Evolutionary conservation across 805 yeast species (phyloP).

Genomic region (Starmerella vaccinii): DNA sequence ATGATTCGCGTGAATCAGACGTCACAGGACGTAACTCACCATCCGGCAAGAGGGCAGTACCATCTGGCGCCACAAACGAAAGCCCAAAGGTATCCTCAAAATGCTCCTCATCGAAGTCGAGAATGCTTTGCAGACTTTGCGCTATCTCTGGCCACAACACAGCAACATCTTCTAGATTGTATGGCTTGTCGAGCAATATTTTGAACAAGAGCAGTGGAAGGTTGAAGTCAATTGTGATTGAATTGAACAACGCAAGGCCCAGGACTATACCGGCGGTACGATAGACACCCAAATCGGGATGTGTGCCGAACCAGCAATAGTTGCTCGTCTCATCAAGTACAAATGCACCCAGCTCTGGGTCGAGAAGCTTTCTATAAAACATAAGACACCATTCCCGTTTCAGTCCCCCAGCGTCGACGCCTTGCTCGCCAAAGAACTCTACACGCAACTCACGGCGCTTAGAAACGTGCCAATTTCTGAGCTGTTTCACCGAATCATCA

Average conservation of each 20-base stretch:
- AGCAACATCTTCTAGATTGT: constrained; percentile 52
- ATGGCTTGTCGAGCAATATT: constrained; percentile 47
- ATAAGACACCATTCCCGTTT: constrained; percentile 88
- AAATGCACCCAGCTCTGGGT: constrained; percentile 59
- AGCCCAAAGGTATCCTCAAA: constrained; percentile 44
- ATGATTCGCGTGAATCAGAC: constrained; percentile 45
- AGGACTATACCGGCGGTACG: constrained; percentile 74
- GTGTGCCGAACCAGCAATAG: constrained; percentile 55
- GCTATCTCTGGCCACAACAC: constrained; percentile 64
- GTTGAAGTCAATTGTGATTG: constrained; percentile 70
- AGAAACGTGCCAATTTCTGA: constrained; percentile 40
- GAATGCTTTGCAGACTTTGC: constrained; percentile 38
- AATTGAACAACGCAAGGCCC: constrained; percentile 85
- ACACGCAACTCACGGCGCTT: constrained; percentile 60
- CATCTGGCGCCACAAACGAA: constrained; percentile 55
- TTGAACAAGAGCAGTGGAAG: constrained; percentile 73
- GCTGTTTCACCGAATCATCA: constrained; percentile 54
- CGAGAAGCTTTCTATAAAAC: constrained; percentile 58
- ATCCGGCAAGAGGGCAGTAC: constrained; percentile 46
- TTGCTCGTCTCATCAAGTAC: constrained; percentile 56
- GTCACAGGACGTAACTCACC: constrained; percentile 54
- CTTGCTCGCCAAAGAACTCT: constrained; percentile 79
- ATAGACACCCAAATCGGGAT: constrained; percentile 36
- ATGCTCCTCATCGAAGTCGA: constrained; percentile 35
- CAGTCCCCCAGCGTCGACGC: constrained; percentile 91